Conservation (phyloP, 2,329 filamentous ascomycete genomes). For the Ophiostoma ulmi region DNA sequence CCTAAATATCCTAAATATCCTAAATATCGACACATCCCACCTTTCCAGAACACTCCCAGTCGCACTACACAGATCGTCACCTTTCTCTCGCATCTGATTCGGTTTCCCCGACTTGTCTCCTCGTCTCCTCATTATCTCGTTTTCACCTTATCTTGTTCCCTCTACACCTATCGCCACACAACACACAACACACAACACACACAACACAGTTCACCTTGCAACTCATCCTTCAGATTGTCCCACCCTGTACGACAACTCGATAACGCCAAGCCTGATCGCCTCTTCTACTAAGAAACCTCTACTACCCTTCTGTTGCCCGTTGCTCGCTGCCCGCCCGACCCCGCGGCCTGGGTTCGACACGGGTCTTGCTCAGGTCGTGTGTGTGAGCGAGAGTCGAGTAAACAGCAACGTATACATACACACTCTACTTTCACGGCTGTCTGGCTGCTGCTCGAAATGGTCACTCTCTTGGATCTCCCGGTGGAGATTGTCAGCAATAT, state of each 20-base stretch:
- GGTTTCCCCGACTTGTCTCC: not conserved
- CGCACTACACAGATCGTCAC: not conserved
- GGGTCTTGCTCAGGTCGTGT: not conserved
- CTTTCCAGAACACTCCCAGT: not conserved
- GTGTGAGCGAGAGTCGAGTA: not conserved
- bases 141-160: not conserved
- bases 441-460: conserved; percentile 29
- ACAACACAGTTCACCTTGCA: not conserved
- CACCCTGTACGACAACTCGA: not conserved
- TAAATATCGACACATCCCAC: conserved; percentile 4
- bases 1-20: not conserved
- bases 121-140: not conserved
- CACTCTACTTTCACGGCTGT: not conserved
- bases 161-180: not conserved
- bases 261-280: conserved; percentile 2
- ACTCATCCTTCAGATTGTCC: not conserved
- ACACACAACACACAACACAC: not conserved
- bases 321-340: not conserved
- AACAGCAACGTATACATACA: not conserved
- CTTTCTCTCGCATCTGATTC: not conserved
- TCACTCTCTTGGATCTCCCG: conserved; percentile 44
- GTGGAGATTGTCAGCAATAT: conserved; percentile 61
- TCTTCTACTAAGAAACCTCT: not conserved
- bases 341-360: not conserved
- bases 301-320: not conserved